These are phyloP conservation scores for Spatholobus suberectus DNA, from an alignment of 306 rosid genomes.

Conservation along the genomic window DNA sequence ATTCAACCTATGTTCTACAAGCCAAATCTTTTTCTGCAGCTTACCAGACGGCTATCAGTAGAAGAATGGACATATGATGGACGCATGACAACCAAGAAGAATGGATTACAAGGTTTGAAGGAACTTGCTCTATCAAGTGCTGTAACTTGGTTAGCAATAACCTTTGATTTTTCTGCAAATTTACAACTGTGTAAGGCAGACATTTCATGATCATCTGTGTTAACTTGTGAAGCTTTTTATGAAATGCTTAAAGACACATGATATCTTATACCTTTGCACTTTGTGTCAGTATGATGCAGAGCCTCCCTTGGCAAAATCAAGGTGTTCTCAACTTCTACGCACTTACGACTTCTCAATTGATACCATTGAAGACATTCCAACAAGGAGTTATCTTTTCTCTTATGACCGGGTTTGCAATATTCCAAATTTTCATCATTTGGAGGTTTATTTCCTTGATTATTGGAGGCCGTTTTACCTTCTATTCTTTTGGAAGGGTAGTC, in stretches of 20 bases:
- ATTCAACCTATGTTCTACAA: neutral
- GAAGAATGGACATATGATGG: neutral
- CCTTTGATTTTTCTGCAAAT: neutral
- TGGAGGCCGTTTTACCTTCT: slow-evolving; percentile 1
- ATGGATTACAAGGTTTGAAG: slow-evolving; percentile 31
- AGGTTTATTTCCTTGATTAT: neutral
- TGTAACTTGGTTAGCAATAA: neutral
- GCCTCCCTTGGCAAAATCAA: neutral
- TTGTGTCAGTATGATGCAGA: neutral
- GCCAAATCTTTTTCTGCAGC: neutral
- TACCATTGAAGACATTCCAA: neutral
- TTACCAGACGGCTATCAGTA: neutral
- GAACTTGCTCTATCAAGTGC: slow-evolving; percentile 34
- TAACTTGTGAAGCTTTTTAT: neutral
- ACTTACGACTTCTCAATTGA: neutral
- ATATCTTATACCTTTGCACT: neutral
- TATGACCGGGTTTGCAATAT: neutral
- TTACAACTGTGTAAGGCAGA: neutral
- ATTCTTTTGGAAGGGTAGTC: neutral
- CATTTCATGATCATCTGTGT: neutral
- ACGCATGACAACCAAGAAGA: neutral
- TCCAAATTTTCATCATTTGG: neutral
- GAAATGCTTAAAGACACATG: neutral
- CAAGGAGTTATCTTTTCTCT: neutral
- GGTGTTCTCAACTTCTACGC: neutral